Evolutionary conservation across 345 rosid species (phyloP).

Genomic region (Combretum micranthum): DNA sequence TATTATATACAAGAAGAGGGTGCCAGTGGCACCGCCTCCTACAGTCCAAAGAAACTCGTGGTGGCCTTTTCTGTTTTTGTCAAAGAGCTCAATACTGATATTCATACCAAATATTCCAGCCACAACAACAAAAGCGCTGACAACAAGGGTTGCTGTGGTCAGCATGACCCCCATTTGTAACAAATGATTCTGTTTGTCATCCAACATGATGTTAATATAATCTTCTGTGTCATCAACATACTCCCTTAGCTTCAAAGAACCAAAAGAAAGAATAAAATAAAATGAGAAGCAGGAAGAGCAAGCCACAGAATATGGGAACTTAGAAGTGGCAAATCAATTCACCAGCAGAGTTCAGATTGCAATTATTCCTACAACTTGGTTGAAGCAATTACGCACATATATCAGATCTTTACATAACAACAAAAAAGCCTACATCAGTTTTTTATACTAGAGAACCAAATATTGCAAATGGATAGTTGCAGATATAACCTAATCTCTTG

Average conservation of each 20-base stretch:
- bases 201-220: slow-evolving; percentile 92
- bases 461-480: no score
- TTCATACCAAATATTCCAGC: slow-evolving; percentile 82
- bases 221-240: slow-evolving; percentile 95
- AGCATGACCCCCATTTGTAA: slow-evolving; percentile 95
- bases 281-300: no score
- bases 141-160: slow-evolving; percentile 78
- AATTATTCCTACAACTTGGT: no score
- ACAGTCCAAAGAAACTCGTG: slow-evolving; percentile 58
- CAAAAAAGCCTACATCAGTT: no score
- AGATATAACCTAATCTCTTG: no score
- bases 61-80: slow-evolving; percentile 19
- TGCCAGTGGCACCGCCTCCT: slow-evolving; percentile 56
- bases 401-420: no score
- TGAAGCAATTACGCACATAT: no score
- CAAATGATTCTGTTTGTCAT: slow-evolving; percentile 93
- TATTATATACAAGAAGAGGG: slow-evolving; percentile 52
- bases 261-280: slow-evolving; percentile 6
- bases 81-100: slow-evolving; percentile 50
- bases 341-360: no score
- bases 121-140: slow-evolving; percentile 60
- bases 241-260: slow-evolving; percentile 62
- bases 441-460: no score
- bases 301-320: no score
- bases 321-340: no score